Percentiles rank a stretch among this genome's conserved stretches.
Conservation (phyloP, 2,329 filamentous ascomycete species). For the Chalara sp. region DNA sequence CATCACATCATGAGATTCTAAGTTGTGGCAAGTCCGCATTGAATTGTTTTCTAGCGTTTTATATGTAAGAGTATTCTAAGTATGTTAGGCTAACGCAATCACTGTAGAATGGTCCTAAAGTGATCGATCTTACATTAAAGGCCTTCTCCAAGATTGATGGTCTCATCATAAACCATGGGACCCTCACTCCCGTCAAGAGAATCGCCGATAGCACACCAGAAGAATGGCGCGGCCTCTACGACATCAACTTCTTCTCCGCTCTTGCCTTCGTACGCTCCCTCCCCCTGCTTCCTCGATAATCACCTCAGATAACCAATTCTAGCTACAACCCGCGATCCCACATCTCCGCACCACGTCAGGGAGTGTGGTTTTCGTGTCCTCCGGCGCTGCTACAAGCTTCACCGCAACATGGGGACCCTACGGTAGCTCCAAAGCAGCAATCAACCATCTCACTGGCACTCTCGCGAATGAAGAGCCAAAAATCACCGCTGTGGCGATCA, state of each 20-base stretch:
- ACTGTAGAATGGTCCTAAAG: slow-evolving; percentile 42
- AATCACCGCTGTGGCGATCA: slow-evolving; percentile 65
- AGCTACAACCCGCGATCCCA: slow-evolving; percentile 67
- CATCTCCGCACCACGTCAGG: slow-evolving; percentile 63
- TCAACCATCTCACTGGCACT: slow-evolving; percentile 73
- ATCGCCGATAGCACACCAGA: slow-evolving; percentile 61
- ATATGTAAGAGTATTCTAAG: too few relatives aligned
- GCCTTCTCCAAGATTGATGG: slow-evolving; percentile 71
- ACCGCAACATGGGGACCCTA: slow-evolving; percentile 76
- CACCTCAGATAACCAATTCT: slow-evolving; percentile 5
- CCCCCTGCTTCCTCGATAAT: neutral
- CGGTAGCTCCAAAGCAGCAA: slow-evolving; percentile 73
- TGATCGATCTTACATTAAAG: slow-evolving; percentile 57
- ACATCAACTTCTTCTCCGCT: slow-evolving; percentile 82
- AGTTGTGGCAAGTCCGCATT: neutral
- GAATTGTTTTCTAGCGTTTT: too few relatives aligned
- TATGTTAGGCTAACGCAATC: neutral
- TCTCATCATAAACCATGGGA: slow-evolving; percentile 82
- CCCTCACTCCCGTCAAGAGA: slow-evolving; percentile 66
- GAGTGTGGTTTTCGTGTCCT: slow-evolving; percentile 71
- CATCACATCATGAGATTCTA: neutral
- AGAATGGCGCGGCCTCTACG: slow-evolving; percentile 70
- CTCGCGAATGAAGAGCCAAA: slow-evolving; percentile 70
- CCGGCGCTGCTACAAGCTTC: slow-evolving; percentile 61
- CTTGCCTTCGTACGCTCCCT: slow-evolving; percentile 60